These are phyloP conservation scores for Orychophragmus violaceus DNA, from an alignment of 345 rosid genomes.

Conservation along the genomic window DNA sequence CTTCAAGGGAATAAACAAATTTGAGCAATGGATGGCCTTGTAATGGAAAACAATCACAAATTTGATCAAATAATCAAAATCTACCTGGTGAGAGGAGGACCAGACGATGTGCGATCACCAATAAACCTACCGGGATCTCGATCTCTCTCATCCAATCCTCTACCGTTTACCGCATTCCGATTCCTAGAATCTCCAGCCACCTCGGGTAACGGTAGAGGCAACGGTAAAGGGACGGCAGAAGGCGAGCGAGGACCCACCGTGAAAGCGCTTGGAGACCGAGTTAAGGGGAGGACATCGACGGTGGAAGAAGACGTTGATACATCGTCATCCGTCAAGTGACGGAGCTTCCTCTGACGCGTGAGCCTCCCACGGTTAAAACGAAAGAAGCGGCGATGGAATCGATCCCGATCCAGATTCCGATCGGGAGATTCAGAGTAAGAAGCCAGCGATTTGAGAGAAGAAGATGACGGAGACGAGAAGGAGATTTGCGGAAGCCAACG, in stretches of 20 bases:
- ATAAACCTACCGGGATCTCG: conserved; percentile 10
- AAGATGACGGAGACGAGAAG: conserved; percentile 39
- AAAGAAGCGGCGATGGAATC: conserved; percentile 21
- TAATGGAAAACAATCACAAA: too few relatives aligned
- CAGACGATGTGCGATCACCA: conserved; percentile 34
- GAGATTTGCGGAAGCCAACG: conserved; percentile 68
- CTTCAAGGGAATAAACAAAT: background rate
- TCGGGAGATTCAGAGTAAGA: conserved; percentile 20
- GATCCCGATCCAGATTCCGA: conserved; percentile 7
- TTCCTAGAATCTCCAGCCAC: conserved; percentile 35
- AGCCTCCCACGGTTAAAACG: conserved; percentile 37
- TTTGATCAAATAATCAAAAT: background rate
- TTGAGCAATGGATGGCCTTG: too few relatives aligned
- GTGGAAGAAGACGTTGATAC: conserved; percentile 20
- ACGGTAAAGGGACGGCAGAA: conserved; percentile 52
- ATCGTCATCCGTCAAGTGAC: conserved; percentile 50
- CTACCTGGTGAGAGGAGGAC: conserved; percentile 40
- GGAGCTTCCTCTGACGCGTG: conserved; percentile 49
- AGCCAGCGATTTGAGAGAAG: conserved; percentile 21
- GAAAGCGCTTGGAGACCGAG: conserved; percentile 31
- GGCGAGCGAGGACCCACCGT: conserved; percentile 23
- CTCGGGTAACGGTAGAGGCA: conserved; percentile 49
- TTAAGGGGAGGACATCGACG: background rate
- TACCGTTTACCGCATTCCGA: conserved; percentile 30
- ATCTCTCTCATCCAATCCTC: conserved; percentile 35